Evolutionary conservation across 768 basidiomycete species (phyloP), one percentile per base, ranked within the genome.

Genomic region (Tylopilus felleus): DNA sequence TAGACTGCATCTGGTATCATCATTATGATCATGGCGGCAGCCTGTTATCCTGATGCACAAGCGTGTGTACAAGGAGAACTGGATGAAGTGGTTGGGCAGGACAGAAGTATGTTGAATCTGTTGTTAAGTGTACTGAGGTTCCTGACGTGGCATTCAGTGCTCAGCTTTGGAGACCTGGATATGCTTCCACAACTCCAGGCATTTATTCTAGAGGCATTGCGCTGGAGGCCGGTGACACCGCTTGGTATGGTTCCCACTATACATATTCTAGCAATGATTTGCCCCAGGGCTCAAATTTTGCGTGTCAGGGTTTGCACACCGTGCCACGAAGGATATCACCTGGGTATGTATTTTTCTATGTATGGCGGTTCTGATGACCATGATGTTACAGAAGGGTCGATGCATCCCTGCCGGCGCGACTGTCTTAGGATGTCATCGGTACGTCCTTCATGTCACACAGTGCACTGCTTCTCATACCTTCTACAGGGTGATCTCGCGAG

Each of bases 321-420:
- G 77, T 48, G 78, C 84, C 0, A 86, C 79, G 1, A 79, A 77
- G 49, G 84, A 86, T 53, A 76, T 88, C 39, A 63, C 80, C 19
- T 86, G 81, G 79, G 82, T 81, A 40, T 10, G 48, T 5, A 14
- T n/a, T 17, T n/a, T 49, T 16, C n/a, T 46, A 10, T 23, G 10
- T 25, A n/a, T 9, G 39, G 5, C 21, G 21, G 19, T 40, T 40
- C 36, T 38, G 36, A 38, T 8, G 13, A 40, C 21, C n/a, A 19
- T 43, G 12, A n/a, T 35, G 3, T 3, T 29, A 23, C 21, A 61
- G 60, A 51, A 25, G 16, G 58, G 58, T 3, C 25, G 31, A 3
- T 49, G 58, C 25, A 60, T 61, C 21, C 58, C 60, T 21, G 42
- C 49, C 2, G 58, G 60, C 3, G 49, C 60, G 8, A 51, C 49